phyloP scores from a whole-genome alignment of 139 green algal species.

The Chloropicon primus region DNA sequence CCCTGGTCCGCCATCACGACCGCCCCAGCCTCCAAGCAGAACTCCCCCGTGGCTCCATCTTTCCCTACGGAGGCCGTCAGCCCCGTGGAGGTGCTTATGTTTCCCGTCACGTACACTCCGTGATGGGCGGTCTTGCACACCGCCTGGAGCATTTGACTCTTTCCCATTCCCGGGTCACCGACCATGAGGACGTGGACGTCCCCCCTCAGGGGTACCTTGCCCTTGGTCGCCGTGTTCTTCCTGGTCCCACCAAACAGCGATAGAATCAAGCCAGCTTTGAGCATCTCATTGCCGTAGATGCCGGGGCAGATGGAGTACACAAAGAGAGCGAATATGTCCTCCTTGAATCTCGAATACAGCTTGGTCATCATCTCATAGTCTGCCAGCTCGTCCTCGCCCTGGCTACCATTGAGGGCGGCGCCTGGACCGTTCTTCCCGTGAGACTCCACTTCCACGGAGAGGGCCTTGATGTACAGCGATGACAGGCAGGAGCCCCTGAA shows the following conservation, averaged over 20 bases:
- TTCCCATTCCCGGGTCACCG: slow-evolving; percentile 74
- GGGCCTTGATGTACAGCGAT: not conserved
- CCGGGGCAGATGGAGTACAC: slow-evolving; percentile 66
- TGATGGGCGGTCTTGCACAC: slow-evolving; percentile 40
- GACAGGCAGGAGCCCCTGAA: not conserved
- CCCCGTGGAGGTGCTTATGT: slow-evolving; percentile 48
- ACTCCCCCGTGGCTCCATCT: slow-evolving; percentile 47
- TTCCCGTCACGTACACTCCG: slow-evolving; percentile 87
- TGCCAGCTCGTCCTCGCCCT: not conserved
- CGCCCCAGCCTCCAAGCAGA: slow-evolving; percentile 71
- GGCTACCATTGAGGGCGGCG: too few species aligned
- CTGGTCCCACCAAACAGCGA: slow-evolving; percentile 70
- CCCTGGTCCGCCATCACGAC: slow-evolving; percentile 73
- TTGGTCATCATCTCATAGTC: not conserved
- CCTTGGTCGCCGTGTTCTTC: slow-evolving; percentile 33
- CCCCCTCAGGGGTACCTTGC: slow-evolving; percentile 40
- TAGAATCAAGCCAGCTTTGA: slow-evolving; percentile 82
- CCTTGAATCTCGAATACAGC: not conserved
- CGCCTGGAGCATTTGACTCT: slow-evolving; percentile 74
- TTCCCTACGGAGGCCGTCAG: slow-evolving; percentile 67
- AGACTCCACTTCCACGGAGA: not conserved
- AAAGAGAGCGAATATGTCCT: slow-evolving; percentile 18
- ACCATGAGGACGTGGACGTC: slow-evolving; percentile 77
- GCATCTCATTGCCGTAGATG: slow-evolving; percentile 79
- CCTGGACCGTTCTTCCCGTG: too few species aligned